These are phyloP conservation scores for Podospora tetraspora DNA, from an alignment of 495 filamentous ascomycete species.

Conservation along the genomic window DNA sequence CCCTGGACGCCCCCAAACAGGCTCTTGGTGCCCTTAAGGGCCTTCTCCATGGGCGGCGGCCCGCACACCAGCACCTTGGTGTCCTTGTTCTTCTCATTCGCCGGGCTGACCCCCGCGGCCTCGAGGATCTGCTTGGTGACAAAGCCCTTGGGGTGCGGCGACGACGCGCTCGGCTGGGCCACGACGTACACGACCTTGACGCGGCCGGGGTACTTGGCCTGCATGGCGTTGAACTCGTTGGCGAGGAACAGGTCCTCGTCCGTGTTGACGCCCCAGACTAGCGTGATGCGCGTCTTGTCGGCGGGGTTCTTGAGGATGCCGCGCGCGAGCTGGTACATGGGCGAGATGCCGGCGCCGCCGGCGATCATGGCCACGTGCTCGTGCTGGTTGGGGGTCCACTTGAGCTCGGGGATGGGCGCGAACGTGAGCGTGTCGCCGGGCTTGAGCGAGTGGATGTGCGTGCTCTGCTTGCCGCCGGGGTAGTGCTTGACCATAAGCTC, in stretches of 20 bases:
- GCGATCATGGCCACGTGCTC: slow-evolving; percentile 54
- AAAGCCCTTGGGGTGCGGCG: slow-evolving; percentile 47
- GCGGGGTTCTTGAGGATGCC: slow-evolving; percentile 58
- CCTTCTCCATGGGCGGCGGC: slow-evolving; percentile 56
- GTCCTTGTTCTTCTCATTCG: slow-evolving; percentile 31
- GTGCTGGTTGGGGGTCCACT: slow-evolving; percentile 53
- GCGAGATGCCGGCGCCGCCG: slow-evolving; percentile 60
- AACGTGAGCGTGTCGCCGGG: slow-evolving; percentile 57
- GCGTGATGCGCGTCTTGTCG: slow-evolving; percentile 57
- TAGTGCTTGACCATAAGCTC: slow-evolving; percentile 62
- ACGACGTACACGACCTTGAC: slow-evolving; percentile 59
- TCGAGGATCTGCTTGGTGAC: slow-evolving; percentile 53
- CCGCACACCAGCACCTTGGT: slow-evolving; percentile 64
- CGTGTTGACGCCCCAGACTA: slow-evolving; percentile 62
- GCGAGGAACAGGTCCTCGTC: slow-evolving; percentile 57
- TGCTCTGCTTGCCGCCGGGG: slow-evolving; percentile 56
- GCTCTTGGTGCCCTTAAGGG: slow-evolving; percentile 44
- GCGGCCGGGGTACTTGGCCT: slow-evolving; percentile 49
- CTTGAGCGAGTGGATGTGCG: slow-evolving; percentile 54
- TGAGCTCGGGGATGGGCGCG: slow-evolving; percentile 44
- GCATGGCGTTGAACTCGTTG: slow-evolving; percentile 49
- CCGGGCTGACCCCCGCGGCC: slow-evolving; percentile 38
- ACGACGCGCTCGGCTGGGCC: slow-evolving; percentile 40
- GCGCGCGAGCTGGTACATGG: slow-evolving; percentile 55
- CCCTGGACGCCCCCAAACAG: slow-evolving; percentile 14